Conservation (phyloP, 345 rosid genomes). For the Microcos paniculata region DNA sequence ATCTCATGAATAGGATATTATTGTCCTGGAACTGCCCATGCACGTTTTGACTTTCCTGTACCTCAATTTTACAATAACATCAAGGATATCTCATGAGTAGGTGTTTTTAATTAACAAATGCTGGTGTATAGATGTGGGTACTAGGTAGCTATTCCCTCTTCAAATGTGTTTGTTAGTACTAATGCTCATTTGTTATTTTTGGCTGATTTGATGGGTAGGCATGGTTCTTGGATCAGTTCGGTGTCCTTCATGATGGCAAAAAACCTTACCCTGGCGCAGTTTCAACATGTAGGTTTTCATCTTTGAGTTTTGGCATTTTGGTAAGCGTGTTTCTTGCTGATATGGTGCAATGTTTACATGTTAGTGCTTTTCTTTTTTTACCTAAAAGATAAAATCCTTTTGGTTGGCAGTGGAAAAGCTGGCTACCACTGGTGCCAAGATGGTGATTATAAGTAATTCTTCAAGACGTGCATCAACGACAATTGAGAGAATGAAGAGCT, state of each 20-base stretch:
- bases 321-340: neutral
- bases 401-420: slow-evolving; percentile 68
- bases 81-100: neutral
- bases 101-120: neutral
- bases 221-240: slow-evolving; percentile 95
- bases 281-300: slow-evolving; percentile 63
- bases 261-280: slow-evolving; percentile 90
- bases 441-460: slow-evolving; percentile 87
- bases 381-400: slow-evolving; percentile 3
- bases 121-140: too few relatives aligned
- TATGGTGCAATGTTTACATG: neutral
- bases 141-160: neutral
- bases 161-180: slow-evolving; percentile 11
- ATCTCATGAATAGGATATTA: neutral
- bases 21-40: neutral
- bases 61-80: neutral
- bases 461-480: slow-evolving; percentile 89
- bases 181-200: neutral
- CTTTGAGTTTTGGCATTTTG: slow-evolving; percentile 22
- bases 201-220: slow-evolving; percentile 43
- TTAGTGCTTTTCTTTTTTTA: slow-evolving; percentile 1
- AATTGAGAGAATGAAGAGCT: slow-evolving; percentile 66
- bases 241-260: slow-evolving; percentile 95
- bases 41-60: neutral
- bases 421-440: too few relatives aligned